A percentile compares a stretch with the other conserved stretches of the same genome.
Evolutionary conservation across 2,329 filamentous ascomycete genomes (phyloP).

Genomic region (Cercospora zeina): DNA sequence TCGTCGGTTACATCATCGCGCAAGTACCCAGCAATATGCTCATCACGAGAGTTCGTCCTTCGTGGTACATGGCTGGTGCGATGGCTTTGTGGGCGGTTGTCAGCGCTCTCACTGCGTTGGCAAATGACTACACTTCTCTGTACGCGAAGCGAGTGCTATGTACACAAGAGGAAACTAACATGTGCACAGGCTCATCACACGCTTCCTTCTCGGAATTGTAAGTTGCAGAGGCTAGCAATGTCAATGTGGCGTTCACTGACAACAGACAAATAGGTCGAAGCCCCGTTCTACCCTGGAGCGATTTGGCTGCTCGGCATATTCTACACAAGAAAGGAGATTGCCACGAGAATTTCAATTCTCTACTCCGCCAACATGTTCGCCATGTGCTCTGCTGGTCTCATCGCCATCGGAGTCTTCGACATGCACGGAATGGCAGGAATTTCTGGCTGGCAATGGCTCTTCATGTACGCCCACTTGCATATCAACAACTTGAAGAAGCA

Average conservation of each 20-base stretch:
- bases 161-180: neutral
- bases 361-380: constrained; percentile 42
- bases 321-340: constrained; percentile 46
- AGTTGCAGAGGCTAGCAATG: neutral
- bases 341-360: constrained; percentile 42
- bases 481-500: no score
- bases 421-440: constrained; percentile 39
- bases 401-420: constrained; percentile 30
- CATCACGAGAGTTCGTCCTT: constrained; percentile 47
- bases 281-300: constrained; percentile 40
- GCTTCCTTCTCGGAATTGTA: constrained; percentile 40
- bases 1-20: constrained; percentile 42
- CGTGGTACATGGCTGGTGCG: constrained; percentile 45
- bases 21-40: constrained; percentile 49
- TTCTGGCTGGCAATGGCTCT: constrained; percentile 38
- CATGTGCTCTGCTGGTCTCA: constrained; percentile 33
- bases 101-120: constrained; percentile 42
- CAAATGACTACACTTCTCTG: constrained; percentile 42
- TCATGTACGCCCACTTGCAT: neutral
- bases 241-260: neutral
- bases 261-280: constrained; percentile 30
- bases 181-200: neutral
- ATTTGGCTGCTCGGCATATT: constrained; percentile 48
- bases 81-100: constrained; percentile 40
- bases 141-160: constrained; percentile 31